phyloP scores from a whole-genome alignment of 768 basidiomycete species.

The Podaxis rugospora region DNA sequence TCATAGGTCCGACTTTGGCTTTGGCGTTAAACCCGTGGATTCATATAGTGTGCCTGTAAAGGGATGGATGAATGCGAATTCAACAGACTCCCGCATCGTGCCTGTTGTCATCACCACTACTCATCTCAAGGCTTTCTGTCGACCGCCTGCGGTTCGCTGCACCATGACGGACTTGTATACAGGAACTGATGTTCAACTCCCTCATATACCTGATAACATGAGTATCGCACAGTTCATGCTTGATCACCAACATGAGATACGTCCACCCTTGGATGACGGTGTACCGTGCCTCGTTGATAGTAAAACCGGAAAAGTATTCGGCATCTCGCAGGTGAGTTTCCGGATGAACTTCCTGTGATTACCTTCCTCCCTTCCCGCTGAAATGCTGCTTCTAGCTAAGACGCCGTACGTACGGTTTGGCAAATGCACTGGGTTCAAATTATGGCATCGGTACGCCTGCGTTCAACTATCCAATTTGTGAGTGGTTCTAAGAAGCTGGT shows the following conservation, averaged over 20 bases:
- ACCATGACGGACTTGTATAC: constrained; percentile 26
- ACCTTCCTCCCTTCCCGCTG: background rate
- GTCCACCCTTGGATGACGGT: constrained; percentile 28
- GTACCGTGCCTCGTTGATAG: constrained; percentile 48
- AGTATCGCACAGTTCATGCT: constrained; percentile 56
- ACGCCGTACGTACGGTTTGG: constrained; percentile 29
- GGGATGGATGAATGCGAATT: background rate
- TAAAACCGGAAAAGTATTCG: constrained; percentile 37
- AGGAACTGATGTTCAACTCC: constrained; percentile 23
- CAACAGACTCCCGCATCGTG: constrained; percentile 1
- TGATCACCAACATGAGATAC: constrained; percentile 40
- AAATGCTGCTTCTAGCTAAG: constrained; percentile 3
- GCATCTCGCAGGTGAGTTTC: constrained; percentile 1
- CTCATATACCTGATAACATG: constrained; percentile 48
- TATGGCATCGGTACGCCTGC: constrained; percentile 23
- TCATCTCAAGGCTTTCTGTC: constrained; percentile 4
- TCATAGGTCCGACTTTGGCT: background rate
- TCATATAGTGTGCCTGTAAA: constrained; percentile 1
- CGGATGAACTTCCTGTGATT: background rate
- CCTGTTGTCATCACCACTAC: constrained; percentile 1
- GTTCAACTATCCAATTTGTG: background rate
- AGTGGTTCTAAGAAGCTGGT: background rate
- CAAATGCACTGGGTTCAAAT: constrained; percentile 27
- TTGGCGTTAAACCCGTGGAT: background rate
- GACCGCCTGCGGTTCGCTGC: background rate